These are phyloP conservation scores for Gossypioides kirkii DNA, from an alignment of 345 rosid genomes.

Conservation along the genomic window DNA sequence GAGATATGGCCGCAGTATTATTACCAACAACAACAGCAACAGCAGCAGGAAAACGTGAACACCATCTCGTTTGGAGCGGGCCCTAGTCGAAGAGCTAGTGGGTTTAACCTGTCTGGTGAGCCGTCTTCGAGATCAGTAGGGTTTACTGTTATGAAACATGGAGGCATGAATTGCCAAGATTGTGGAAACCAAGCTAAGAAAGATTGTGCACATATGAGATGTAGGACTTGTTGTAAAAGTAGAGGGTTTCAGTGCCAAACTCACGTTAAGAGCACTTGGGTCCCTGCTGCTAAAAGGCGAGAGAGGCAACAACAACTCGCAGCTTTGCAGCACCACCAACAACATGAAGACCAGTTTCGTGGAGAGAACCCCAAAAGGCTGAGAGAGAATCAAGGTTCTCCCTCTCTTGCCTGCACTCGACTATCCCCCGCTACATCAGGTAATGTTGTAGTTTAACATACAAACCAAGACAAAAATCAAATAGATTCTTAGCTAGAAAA, in stretches of 20 bases:
- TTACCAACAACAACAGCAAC: slow-evolving; percentile 11
- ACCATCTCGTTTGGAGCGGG: slow-evolving; percentile 66
- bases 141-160: slow-evolving; percentile 54
- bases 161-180: slow-evolving; percentile 93
- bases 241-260: slow-evolving; percentile 91
- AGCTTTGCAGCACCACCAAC: slow-evolving; percentile 36
- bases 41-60: slow-evolving; percentile 36
- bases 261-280: slow-evolving; percentile 97
- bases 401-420: slow-evolving; percentile 27
- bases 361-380: slow-evolving; percentile 51
- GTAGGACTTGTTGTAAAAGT: slow-evolving; percentile 98
- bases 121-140: slow-evolving; percentile 51
- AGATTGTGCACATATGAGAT: slow-evolving; percentile 79
- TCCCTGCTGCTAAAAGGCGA: slow-evolving; percentile 86
- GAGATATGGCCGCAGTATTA: slow-evolving; percentile 83
- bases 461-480: slow-evolving; percentile 1
- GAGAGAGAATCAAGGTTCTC: slow-evolving; percentile 45
- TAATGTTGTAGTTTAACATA: slow-evolving; percentile 18
- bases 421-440: slow-evolving; percentile 21
- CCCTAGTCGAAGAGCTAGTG: slow-evolving; percentile 31
- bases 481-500: slow-evolving; percentile 19
- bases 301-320: slow-evolving; percentile 71
- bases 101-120: slow-evolving; percentile 46
- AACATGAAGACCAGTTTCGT: slow-evolving; percentile 33
- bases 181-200: slow-evolving; percentile 99